Evolutionary conservation across 1,139 yeast genomes (phyloP).

Genomic region (Suhomyces ambrosiae): DNA sequence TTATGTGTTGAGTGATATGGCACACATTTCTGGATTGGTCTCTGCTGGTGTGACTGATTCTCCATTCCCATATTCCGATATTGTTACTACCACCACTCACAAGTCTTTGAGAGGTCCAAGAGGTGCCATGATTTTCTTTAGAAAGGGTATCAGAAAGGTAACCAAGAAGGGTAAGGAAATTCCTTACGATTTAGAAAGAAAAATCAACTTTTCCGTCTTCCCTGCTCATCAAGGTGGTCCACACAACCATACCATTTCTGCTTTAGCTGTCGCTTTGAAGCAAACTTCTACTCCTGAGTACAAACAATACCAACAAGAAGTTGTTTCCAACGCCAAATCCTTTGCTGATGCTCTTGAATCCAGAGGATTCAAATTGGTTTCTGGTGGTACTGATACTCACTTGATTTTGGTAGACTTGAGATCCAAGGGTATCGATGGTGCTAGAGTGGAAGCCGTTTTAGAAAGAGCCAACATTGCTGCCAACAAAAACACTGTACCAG

Average conservation of each 20-base stretch:
- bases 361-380: constrained; percentile 77
- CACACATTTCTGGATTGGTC: constrained; percentile 92
- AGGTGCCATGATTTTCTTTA: constrained; percentile 97
- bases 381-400: constrained; percentile 94
- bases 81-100: constrained; percentile 96
- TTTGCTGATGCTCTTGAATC: constrained; percentile 70
- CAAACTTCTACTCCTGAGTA: constrained; percentile 88
- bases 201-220: constrained; percentile 93
- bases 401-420: constrained; percentile 84
- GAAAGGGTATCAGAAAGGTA: constrained; percentile 85
- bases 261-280: constrained; percentile 89
- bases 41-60: constrained; percentile 91
- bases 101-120: constrained; percentile 97
- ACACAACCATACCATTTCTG: constrained; percentile 96
- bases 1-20: constrained; percentile 90
- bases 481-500: constrained; percentile 94
- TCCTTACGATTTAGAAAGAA: constrained; percentile 81
- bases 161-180: constrained; percentile 89
- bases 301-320: constrained; percentile 80
- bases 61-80: constrained; percentile 92
- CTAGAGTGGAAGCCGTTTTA: constrained; percentile 88
- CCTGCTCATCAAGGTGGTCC: constrained; percentile 99
- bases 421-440: constrained; percentile 89
- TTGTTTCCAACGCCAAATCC: constrained; percentile 74
- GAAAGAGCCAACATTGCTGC: constrained; percentile 92